Evolutionary conservation across 1,284 basidiomycete species (phyloP).

Genomic region (Violaceomyces palustris): DNA sequence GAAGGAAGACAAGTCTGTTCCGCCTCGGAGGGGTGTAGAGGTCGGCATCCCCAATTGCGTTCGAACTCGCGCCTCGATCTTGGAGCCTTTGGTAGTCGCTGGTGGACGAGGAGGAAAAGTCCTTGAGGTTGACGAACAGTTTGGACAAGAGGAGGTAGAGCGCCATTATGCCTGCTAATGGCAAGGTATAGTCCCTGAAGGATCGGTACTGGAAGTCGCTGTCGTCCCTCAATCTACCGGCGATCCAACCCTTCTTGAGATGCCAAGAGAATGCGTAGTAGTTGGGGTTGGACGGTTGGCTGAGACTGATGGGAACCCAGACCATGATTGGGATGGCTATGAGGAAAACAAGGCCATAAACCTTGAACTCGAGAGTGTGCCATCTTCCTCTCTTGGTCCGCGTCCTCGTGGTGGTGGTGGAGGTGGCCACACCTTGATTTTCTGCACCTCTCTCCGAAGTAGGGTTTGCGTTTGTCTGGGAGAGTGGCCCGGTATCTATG

Average conservation of each 20-base stretch:
- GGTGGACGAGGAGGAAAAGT: slow-evolving; percentile 51
- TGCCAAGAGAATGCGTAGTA: slow-evolving; percentile 62
- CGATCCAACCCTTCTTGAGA: slow-evolving; percentile 61
- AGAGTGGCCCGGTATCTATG: slow-evolving; percentile 21
- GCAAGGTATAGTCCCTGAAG: slow-evolving; percentile 51
- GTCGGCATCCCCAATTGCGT: too few species aligned
- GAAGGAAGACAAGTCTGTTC: slow-evolving; percentile 52
- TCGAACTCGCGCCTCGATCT: neutral
- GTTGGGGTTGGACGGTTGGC: slow-evolving; percentile 69
- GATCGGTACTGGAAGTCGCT: slow-evolving; percentile 55
- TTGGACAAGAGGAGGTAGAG: slow-evolving; percentile 44
- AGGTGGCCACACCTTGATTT: neutral
- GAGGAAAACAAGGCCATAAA: slow-evolving; percentile 67
- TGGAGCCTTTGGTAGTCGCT: neutral
- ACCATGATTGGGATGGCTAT: slow-evolving; percentile 71
- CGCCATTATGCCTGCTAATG: slow-evolving; percentile 42
- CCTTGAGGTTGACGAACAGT: slow-evolving; percentile 32
- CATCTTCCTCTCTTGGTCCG: slow-evolving; percentile 58
- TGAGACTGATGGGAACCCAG: slow-evolving; percentile 73
- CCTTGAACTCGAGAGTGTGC: slow-evolving; percentile 73
- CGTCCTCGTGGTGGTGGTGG: neutral
- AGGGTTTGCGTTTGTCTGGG: neutral
- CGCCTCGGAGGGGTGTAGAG: too few species aligned
- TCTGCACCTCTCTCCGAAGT: neutral
- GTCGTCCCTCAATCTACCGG: slow-evolving; percentile 53